Evolutionary conservation across 2,329 filamentous ascomycete genomes (phyloP), one percentile per base, ranked within the genome.

Genomic region (Hymenoscyphus repandus): DNA sequence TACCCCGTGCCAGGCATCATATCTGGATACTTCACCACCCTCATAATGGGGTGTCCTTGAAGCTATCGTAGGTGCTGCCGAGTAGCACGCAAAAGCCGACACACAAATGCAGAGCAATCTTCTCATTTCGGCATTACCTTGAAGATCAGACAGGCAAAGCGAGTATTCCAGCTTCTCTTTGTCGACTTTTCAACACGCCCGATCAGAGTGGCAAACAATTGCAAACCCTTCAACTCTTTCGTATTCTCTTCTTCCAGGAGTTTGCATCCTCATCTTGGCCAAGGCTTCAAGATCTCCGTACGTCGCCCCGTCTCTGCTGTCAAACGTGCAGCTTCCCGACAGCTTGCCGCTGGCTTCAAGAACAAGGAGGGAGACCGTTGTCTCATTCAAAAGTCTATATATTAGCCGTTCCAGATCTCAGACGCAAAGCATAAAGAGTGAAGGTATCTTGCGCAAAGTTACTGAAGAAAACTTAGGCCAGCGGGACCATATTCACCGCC

Each of bases 401-500:
- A 53, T 56, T 56, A 61, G 53, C 55, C 47, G 51, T 55, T 53
- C 58, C 57, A 57, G 20, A 37, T 57, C 47, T 52, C 55, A 46
- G 32, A 48, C 43, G 49, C 40, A 46, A 41, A 57, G 51, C 54
- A 56, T 56, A 54, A 53, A 56, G 47, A 49, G 38, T 45, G 46
- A 39, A 52, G 46, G 41, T 33, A 50, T 34, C 36, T 6, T 39
- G 17, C 41, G 44, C 50, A 44, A 48, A 51, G 50, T 48, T 47
- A 38, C 43, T 37, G 6, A 36, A 32, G 31, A 49, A 47, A 31
- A 44, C 32, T 48, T 53, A 56, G 51, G 53, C 53, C 53, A 55
- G 51, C 53, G 30, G 40, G 52, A 37, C 50, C 40, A 45, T 45
- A 52, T 54, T 53, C 58, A 58, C 52, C 57, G 54, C 54, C 47